phyloP scores from a whole-genome alignment of 2,329 filamentous ascomycete genomes.

The Alternaria gaisen region DNA sequence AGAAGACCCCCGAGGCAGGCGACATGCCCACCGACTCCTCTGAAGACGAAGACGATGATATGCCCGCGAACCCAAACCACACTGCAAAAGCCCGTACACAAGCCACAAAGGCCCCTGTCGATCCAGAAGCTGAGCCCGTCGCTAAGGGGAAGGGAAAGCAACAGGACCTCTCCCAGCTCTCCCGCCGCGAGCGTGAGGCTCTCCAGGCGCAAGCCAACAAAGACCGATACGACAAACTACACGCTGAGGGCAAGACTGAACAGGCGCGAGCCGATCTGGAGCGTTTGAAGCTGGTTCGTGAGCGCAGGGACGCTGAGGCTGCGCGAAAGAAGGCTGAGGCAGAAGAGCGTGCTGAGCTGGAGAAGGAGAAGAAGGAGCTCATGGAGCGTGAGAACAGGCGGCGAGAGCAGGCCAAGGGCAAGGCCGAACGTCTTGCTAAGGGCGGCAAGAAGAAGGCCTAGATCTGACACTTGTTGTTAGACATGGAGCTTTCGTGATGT shows the following conservation, averaged over 20 bases:
- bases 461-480: background rate
- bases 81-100: constrained; percentile 72
- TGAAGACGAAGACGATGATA: constrained; percentile 68
- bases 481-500: background rate
- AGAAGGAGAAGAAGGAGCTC: constrained; percentile 65
- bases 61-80: constrained; percentile 93
- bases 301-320: constrained; percentile 85
- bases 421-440: constrained; percentile 56
- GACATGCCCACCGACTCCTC: constrained; percentile 81
- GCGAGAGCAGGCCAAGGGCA: constrained; percentile 56
- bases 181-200: constrained; percentile 76
- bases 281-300: constrained; percentile 79
- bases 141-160: constrained; percentile 67
- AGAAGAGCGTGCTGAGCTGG: constrained; percentile 60
- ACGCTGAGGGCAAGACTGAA: constrained; percentile 95
- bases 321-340: constrained; percentile 77
- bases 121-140: constrained; percentile 59
- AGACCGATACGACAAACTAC: constrained; percentile 89
- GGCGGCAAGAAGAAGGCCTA: constrained; percentile 52
- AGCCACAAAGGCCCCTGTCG: constrained; percentile 63
- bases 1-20: constrained; percentile 77
- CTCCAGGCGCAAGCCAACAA: constrained; percentile 86
- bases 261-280: constrained; percentile 91
- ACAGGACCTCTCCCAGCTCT: constrained; percentile 64
- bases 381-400: constrained; percentile 58